These are phyloP conservation scores for Botryotinia globosa DNA, from an alignment of 2,329 filamentous ascomycete genomes.

Conservation along the genomic window DNA sequence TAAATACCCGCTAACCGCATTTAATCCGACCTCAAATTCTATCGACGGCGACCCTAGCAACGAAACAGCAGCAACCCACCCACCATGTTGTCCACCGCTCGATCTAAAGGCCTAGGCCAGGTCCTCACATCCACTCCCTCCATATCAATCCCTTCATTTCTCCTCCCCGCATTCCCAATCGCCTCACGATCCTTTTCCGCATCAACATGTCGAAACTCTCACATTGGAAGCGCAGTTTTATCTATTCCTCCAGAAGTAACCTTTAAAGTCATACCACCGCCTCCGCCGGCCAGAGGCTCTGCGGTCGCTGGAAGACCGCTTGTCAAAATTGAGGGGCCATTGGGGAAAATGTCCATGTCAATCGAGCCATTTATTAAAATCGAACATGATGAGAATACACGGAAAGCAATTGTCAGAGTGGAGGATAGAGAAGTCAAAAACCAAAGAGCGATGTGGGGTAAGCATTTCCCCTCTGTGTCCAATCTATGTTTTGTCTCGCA, in stretches of 20 bases:
- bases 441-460: constrained; percentile 97
- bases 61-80: constrained; percentile 8
- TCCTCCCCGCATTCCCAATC: constrained; percentile 67
- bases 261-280: constrained; percentile 64
- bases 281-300: constrained; percentile 40
- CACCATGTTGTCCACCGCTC: constrained; percentile 63
- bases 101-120: constrained; percentile 58
- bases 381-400: constrained; percentile 59
- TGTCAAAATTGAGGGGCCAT: constrained; percentile 75
- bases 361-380: constrained; percentile 79
- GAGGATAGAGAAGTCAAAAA: constrained; percentile 64
- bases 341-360: constrained; percentile 72
- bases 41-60: constrained; percentile 1
- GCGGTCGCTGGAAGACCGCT: constrained; percentile 52
- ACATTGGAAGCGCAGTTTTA: constrained; percentile 80
- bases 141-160: constrained; percentile 65
- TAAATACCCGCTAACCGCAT: neutral
- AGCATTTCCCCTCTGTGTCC: neutral
- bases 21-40: constrained; percentile 17
- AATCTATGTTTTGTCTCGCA: neutral
- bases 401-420: constrained; percentile 67
- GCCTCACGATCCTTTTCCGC: constrained; percentile 65
- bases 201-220: constrained; percentile 65
- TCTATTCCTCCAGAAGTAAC: constrained; percentile 82
- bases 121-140: constrained; percentile 49